Base-by-base conservation (phyloP, 495 filamentous ascomycete genomes). In the Peziza echinospora region DNA sequence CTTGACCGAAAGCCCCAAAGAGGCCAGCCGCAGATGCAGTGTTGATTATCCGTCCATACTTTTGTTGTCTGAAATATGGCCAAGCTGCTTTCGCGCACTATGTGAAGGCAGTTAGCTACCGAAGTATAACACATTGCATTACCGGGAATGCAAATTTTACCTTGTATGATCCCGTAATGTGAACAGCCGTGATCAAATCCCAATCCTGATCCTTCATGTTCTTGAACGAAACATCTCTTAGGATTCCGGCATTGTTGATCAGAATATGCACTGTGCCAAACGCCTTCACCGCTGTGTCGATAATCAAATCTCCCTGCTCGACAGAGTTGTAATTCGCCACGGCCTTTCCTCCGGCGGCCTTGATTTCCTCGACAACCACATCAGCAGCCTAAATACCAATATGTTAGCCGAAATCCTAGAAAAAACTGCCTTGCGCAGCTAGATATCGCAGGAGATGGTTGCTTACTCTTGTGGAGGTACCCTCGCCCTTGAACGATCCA, bases 311-410 rank as follows among this genome's bases (percentile, higher is more conserved):
- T 52, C 89, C 89, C 60, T 89, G 72, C 66, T 84, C 82, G 56
- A 97, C 89, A 63, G 79, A 86, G 75, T 96, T 79, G 69, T 97
- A 97, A 72, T 93, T 96, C 61, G 91, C 84, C 24, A 93, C 85
- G 46, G 89, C 91, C 68, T 93, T 92, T 62, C 89, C 91, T 60
- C 89, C 91, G 41, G 78, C 78, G 58, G 80, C 72, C 63, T 73
- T 76, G 67, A 97, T 97, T 66, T 96, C 84, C 52, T 93, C 70
- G 60, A 97, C 89, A 21, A 97, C 89, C 43, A 82, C 73, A 73
- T 97, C 89, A 52, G 89, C 89, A 49, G 87, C 84, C 84, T 92
- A 50, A 16, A 50, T 34, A 8, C n/a, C n/a, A n/a, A n/a, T n/a
- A n/a, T n/a, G n/a, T n/a, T n/a, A n/a, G n/a, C n/a, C 62, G 43